Percentiles rank a stretch among this genome's conserved stretches.
These are phyloP conservation scores for Komagataella pastoris DNA, from an alignment of 805 yeast species.

Conservation along the genomic window DNA sequence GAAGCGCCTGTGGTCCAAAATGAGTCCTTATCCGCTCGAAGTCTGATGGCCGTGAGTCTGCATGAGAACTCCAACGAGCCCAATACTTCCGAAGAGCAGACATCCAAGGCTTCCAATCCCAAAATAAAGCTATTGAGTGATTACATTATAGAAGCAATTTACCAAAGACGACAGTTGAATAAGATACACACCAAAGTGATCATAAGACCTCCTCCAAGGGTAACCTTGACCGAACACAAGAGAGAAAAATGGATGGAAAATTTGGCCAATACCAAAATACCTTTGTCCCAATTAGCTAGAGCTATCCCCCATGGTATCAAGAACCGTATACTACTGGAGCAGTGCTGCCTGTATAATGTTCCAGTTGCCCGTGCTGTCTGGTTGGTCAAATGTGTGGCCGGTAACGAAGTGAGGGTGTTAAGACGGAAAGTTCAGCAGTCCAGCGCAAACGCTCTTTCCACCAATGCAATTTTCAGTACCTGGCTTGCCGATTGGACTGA, in stretches of 20 bases:
- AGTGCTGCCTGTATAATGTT: constrained; percentile 48
- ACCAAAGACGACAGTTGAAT: constrained; percentile 29
- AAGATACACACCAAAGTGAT: constrained; percentile 33
- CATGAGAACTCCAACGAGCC: constrained; percentile 2
- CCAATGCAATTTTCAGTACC: constrained; percentile 27
- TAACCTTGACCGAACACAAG: constrained; percentile 79
- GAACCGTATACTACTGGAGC: constrained; percentile 60
- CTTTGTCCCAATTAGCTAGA: constrained; percentile 55
- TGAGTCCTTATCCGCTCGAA: constrained; percentile 62
- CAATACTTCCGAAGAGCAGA: constrained; percentile 5
- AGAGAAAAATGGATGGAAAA: constrained; percentile 79
- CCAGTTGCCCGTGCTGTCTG: constrained; percentile 81
- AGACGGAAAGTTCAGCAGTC: constrained; percentile 26
- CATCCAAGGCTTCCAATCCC: constrained; percentile 1
- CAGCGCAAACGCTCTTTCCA: constrained; percentile 5
- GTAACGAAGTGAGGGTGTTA: constrained; percentile 55
- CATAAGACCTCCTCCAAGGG: constrained; percentile 77
- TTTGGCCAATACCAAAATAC: constrained; percentile 52
- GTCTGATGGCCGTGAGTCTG: constrained; percentile 27
- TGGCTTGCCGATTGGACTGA: constrained; percentile 90
- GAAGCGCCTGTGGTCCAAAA: constrained; percentile 50
- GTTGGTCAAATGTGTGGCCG: constrained; percentile 80
- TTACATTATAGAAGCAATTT: constrained; percentile 33
- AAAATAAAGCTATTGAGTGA: constrained; percentile 30
- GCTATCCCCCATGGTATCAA: constrained; percentile 87